These are phyloP conservation scores for Aspergillus haitiensis DNA, from an alignment of 495 filamentous ascomycete genomes.

Conservation along the genomic window DNA sequence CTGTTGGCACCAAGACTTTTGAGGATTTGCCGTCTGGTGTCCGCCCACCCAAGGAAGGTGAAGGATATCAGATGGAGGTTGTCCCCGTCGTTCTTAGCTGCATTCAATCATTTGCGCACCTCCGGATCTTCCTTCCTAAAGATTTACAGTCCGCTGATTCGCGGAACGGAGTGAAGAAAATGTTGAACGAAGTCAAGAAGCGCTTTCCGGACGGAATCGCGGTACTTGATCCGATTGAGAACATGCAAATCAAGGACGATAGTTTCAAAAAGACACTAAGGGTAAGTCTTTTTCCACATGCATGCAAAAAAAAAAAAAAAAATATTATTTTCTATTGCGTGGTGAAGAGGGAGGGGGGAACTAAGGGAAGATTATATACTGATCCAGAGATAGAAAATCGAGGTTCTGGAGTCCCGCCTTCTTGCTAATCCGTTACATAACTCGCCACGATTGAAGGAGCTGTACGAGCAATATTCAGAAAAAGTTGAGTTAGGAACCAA, in stretches of 20 bases:
- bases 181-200: slow-evolving; percentile 70
- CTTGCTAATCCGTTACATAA: slow-evolving; percentile 85
- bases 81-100: slow-evolving; percentile 85
- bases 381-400: slow-evolving; percentile 68
- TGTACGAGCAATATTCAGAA: slow-evolving; percentile 79
- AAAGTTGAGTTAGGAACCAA: slow-evolving; percentile 74
- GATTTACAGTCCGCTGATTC: slow-evolving; percentile 63
- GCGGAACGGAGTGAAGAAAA: slow-evolving; percentile 63
- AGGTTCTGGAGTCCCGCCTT: slow-evolving; percentile 91
- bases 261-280: slow-evolving; percentile 88
- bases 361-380: slow-evolving; percentile 11
- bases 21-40: slow-evolving; percentile 65
- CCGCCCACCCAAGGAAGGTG: slow-evolving; percentile 61
- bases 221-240: slow-evolving; percentile 85
- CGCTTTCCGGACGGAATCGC: slow-evolving; percentile 94
- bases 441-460: slow-evolving; percentile 73
- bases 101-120: slow-evolving; percentile 71
- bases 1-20: slow-evolving; percentile 56
- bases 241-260: slow-evolving; percentile 90
- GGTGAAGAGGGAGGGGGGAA: neutral
- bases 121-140: slow-evolving; percentile 76
- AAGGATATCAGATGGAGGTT: slow-evolving; percentile 73
- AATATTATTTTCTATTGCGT: neutral
- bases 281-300: slow-evolving; percentile 35
- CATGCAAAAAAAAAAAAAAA: no score